Conservation (phyloP, 1,284 basidiomycete genomes). For the Abortiporus biennis region DNA sequence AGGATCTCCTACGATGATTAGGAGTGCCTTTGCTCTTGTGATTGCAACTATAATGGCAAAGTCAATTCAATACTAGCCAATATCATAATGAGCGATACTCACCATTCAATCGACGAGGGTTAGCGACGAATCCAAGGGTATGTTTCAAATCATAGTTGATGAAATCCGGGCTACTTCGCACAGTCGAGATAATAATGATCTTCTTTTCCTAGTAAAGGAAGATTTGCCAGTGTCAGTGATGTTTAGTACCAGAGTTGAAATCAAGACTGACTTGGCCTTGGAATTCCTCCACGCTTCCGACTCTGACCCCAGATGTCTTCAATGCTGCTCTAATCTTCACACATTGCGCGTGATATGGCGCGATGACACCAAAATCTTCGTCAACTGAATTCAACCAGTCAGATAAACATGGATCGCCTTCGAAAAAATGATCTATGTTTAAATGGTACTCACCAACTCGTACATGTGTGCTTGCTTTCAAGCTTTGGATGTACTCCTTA, state of each 20-base stretch:
- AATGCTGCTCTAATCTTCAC: slow-evolving; percentile 37
- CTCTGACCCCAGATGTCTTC: slow-evolving; percentile 33
- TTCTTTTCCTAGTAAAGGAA: slow-evolving; percentile 34
- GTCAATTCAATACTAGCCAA: too few relatives aligned
- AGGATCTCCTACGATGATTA: slow-evolving; percentile 54
- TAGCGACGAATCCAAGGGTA: slow-evolving; percentile 40
- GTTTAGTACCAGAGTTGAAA: neutral
- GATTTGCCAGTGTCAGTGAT: slow-evolving; percentile 3
- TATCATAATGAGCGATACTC: too few relatives aligned
- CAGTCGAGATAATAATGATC: slow-evolving; percentile 40
- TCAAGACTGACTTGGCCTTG: slow-evolving; percentile 48
- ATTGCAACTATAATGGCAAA: too few relatives aligned
- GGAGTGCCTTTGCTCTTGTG: slow-evolving; percentile 50
- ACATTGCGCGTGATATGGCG: slow-evolving; percentile 52
- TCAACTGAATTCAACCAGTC: too few relatives aligned
- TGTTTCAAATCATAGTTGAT: slow-evolving; percentile 35
- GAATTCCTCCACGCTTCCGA: slow-evolving; percentile 58
- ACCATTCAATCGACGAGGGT: slow-evolving; percentile 40
- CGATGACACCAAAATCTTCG: slow-evolving; percentile 47
- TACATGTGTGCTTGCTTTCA: too few relatives aligned
- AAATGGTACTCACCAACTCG: too few relatives aligned
- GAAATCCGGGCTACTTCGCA: slow-evolving; percentile 32
- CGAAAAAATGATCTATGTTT: too few relatives aligned
- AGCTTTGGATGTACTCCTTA: slow-evolving; percentile 32
- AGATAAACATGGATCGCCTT: too few relatives aligned